Base-by-base conservation (phyloP, 805 yeast genomes). In the Candida nanaspora region DNA sequence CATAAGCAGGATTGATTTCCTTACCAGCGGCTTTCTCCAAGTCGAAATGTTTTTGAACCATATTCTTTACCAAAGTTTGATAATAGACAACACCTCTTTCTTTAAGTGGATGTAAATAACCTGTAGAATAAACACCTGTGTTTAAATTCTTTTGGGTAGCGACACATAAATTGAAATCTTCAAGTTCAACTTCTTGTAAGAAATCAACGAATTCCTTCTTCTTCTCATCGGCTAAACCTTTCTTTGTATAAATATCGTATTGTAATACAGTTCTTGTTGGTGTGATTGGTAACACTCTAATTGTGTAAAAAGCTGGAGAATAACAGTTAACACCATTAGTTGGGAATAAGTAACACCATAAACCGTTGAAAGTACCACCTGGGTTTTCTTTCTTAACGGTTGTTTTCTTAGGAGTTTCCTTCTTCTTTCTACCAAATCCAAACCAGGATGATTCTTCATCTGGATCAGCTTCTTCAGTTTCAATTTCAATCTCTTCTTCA, bases 251-350 rank as follows among this genome's bases (percentile, higher is more conserved):
- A 42, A 77, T 72, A 52, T 77, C 82, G 50, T 77, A 77, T 51
- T 76, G 81, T 51, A 77, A 64, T 29, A 77, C 62, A 10, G 83
- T 77, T 53, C 69, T 75, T 27, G 66, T 65, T 18, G 81, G 74
- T 28, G 70, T 52, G 16, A 73, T 56, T 26, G 83, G 83, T 44
- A 76, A 61, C 4, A 77, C 82, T 50, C 82, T 64, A 47, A 77
- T 76, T 8, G 79, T 69, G 57, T 77, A 77, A 78, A 80, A 77
- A 9, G 82, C 82, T 49, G 82, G 82, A 0, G 82, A 76, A 52
- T 77, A 77, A 51, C 83, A 77, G 59, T 77, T 77, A 55, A 77
- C 57, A 35, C 82, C 82, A 53, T 75, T 74, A 37, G 69, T 72
- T 42, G 83, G 83, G 65, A 66, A 77, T 44, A 74, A 58, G 56